phyloP scores from a whole-genome alignment of 768 basidiomycete species.

The Lyophyllum atratum region DNA sequence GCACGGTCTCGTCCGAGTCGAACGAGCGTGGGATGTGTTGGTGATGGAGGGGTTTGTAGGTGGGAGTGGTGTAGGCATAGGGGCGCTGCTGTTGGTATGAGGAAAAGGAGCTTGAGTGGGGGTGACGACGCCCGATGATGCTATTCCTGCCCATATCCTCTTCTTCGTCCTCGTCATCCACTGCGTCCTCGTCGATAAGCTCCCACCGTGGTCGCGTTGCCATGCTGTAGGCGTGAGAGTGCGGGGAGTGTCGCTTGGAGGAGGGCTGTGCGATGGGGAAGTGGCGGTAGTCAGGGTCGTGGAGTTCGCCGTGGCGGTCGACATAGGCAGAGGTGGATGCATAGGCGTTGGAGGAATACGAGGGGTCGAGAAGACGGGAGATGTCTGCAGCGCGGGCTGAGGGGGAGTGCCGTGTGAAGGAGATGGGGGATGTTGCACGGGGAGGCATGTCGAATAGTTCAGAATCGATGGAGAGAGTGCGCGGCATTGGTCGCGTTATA shows the following conservation, averaged over 20 bases:
- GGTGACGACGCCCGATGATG: slow-evolving; percentile 1
- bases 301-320: slow-evolving; percentile 61
- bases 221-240: slow-evolving; percentile 11
- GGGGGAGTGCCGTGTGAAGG: slow-evolving; percentile 8
- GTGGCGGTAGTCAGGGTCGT: slow-evolving; percentile 69
- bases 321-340: slow-evolving; percentile 46
- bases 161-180: slow-evolving; percentile 28
- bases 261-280: slow-evolving; percentile 43
- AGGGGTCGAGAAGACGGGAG: slow-evolving; percentile 64
- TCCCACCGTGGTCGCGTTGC: slow-evolving; percentile 35
- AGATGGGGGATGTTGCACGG: slow-evolving; percentile 13
- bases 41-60: slow-evolving; percentile 21
- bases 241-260: slow-evolving; percentile 17
- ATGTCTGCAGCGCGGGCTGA: slow-evolving; percentile 47
- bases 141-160: slow-evolving; percentile 1
- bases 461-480: neutral
- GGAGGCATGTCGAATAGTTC: slow-evolving; percentile 9
- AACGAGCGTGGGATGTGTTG: slow-evolving; percentile 25
- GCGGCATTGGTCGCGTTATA: slow-evolving; percentile 6
- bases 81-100: slow-evolving; percentile 12
- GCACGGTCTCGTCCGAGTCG: slow-evolving; percentile 27
- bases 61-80: slow-evolving; percentile 12
- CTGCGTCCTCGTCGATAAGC: slow-evolving; percentile 22
- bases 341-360: slow-evolving; percentile 44
- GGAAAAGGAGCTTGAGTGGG: slow-evolving; percentile 16